A percentile compares a stretch with the other conserved stretches of the same genome.
These are phyloP conservation scores for Hyaloperonospora brassicae DNA, from an alignment of 352 stramenopile genomes.

Conservation along the genomic window DNA sequence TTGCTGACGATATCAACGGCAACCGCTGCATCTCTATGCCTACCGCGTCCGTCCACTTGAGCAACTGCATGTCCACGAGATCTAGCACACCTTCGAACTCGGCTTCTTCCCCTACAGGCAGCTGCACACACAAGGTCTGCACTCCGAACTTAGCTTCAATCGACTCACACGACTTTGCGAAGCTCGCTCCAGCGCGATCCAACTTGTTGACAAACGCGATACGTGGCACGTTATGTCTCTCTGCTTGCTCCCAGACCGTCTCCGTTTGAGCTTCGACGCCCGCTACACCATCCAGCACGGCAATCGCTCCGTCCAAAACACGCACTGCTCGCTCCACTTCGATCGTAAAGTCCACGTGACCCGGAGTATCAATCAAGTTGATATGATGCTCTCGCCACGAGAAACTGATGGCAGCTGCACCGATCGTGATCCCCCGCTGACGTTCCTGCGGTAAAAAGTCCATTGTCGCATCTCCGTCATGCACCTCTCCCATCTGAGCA, in stretches of 20 bases:
- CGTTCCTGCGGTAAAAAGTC: conserved; percentile 90
- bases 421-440: conserved; percentile 98
- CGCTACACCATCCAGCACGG: conserved; percentile 94
- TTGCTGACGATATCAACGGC: conserved; percentile 33
- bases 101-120: conserved; percentile 54
- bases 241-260: conserved; percentile 78
- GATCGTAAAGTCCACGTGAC: conserved; percentile 97
- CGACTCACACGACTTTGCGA: conserved; percentile 81
- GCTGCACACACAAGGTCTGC: conserved; percentile 50
- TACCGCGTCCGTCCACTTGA: conserved; percentile 56
- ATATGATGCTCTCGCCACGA: conserved; percentile 91
- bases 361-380: conserved; percentile 98
- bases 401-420: conserved; percentile 93
- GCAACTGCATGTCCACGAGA: conserved; percentile 57
- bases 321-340: conserved; percentile 96
- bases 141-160: conserved; percentile 55
- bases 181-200: conserved; percentile 92
- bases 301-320: conserved; percentile 95
- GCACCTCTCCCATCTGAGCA: conserved; percentile 59
- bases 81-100: conserved; percentile 65
- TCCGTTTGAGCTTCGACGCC: conserved; percentile 91
- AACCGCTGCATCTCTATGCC: conserved; percentile 45
- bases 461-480: conserved; percentile 72
- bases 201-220: conserved; percentile 98
- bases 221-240: conserved; percentile 75